These are phyloP conservation scores for Cucumis sativus DNA, from an alignment of 306 rosid genomes.

Conservation along the genomic window Cucumber_9930_V3 NC_026656.2:20185001-20185500, in stretches of 20 bases:
- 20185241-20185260: slow-evolving; percentile 51
- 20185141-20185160: slow-evolving; percentile 38
- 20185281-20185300: slow-evolving; percentile 50
- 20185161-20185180: slow-evolving; percentile 31
- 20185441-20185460: not conserved
- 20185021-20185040: slow-evolving; percentile 39
- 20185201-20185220: slow-evolving; percentile 25
- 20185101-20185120: slow-evolving; percentile 45
- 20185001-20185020: slow-evolving; percentile 41
- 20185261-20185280: slow-evolving; percentile 50
- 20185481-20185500: not conserved
- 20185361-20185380: not conserved
- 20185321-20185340: slow-evolving; percentile 24
- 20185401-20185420: slow-evolving; percentile 6
- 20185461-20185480: not conserved
- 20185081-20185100: slow-evolving; percentile 46
- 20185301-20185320: slow-evolving; percentile 26
- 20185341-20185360: slow-evolving; percentile 35
- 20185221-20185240: slow-evolving; percentile 55
- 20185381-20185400: slow-evolving; percentile 14
- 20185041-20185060: slow-evolving; percentile 42
- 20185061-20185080: slow-evolving; percentile 65
- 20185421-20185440: not conserved
- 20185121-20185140: slow-evolving; percentile 30
- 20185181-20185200: slow-evolving; percentile 22